Percentiles rank a stretch among this genome's conserved stretches.
phyloP scores from a whole-genome alignment of 2,329 filamentous ascomycete species.

The Mycosphaerella sp. region DNA sequence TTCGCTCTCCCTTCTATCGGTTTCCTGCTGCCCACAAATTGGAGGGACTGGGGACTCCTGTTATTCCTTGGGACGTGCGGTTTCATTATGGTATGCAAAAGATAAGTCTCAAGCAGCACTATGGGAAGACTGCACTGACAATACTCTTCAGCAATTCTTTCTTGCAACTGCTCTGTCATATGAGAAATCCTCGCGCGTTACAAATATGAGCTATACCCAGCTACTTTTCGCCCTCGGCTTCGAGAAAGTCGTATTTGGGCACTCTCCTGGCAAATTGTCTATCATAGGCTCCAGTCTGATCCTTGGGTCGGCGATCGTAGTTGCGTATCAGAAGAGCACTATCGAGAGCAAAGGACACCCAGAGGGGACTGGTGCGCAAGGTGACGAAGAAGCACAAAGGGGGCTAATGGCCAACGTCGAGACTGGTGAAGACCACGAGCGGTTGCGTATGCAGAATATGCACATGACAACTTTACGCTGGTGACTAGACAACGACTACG shows the following conservation, averaged over 20 bases:
- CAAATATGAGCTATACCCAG: slow-evolving; percentile 63
- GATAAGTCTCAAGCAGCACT: neutral
- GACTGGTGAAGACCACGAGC: slow-evolving; percentile 12
- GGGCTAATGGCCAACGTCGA: slow-evolving; percentile 20
- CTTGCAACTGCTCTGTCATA: slow-evolving; percentile 69
- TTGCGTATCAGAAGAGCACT: slow-evolving; percentile 49
- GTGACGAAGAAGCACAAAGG: slow-evolving; percentile 26
- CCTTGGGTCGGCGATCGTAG: slow-evolving; percentile 58
- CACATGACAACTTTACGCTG: neutral
- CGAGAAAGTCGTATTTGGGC: slow-evolving; percentile 59
- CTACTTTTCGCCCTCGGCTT: slow-evolving; percentile 63
- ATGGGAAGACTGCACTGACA: neutral
- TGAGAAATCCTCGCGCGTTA: slow-evolving; percentile 58
- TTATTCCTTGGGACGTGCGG: slow-evolving; percentile 65
- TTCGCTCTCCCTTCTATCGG: slow-evolving; percentile 50
- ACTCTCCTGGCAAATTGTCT: slow-evolving; percentile 51
- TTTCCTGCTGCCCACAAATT: slow-evolving; percentile 50
- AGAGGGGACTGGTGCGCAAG: slow-evolving; percentile 6
- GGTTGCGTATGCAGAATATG: neutral
- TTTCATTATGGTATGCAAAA: slow-evolving; percentile 58
- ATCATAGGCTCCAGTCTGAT: slow-evolving; percentile 59
- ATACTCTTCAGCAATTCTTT: slow-evolving; percentile 62
- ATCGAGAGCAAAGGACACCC: slow-evolving; percentile 10
- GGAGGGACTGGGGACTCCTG: slow-evolving; percentile 61
- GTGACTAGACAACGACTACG: too few species aligned